Conservation (phyloP, 768 basidiomycete species). For the Coprinopsis sp. region DNA sequence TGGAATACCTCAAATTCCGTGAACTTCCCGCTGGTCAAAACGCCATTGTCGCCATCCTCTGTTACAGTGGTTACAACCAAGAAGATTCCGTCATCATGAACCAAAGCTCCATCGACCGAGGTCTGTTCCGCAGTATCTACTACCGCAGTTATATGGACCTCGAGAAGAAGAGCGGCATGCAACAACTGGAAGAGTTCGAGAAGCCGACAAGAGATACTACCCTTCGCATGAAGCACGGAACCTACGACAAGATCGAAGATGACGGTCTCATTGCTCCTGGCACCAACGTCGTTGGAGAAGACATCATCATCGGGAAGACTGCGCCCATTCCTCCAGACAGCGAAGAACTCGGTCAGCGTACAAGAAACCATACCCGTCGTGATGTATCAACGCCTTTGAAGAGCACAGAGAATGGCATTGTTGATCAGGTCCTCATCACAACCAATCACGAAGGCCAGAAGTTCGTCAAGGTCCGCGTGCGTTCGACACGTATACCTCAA, state of each 20-base stretch:
- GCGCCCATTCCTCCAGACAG: slow-evolving; percentile 95
- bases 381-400: slow-evolving; percentile 98
- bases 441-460: slow-evolving; percentile 96
- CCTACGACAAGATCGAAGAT: slow-evolving; percentile 96
- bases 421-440: slow-evolving; percentile 95
- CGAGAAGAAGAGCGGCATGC: slow-evolving; percentile 93
- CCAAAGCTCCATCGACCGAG: slow-evolving; percentile 96
- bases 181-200: slow-evolving; percentile 93
- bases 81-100: slow-evolving; percentile 99
- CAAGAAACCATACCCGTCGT: slow-evolving; percentile 86
- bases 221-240: slow-evolving; percentile 94
- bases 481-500: slow-evolving; percentile 94
- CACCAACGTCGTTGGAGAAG: slow-evolving; percentile 91
- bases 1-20: slow-evolving; percentile 99
- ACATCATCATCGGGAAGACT: slow-evolving; percentile 99
- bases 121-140: slow-evolving; percentile 97
- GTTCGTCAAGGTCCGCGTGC: slow-evolving; percentile 96
- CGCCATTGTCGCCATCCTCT: slow-evolving; percentile 95
- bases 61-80: slow-evolving; percentile 99
- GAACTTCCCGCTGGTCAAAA: slow-evolving; percentile 99
- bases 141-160: slow-evolving; percentile 98
- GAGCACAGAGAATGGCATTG: slow-evolving; percentile 95
- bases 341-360: slow-evolving; percentile 95
- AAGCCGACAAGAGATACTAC: slow-evolving; percentile 92
- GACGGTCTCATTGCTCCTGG: slow-evolving; percentile 96